These are phyloP conservation scores for Leptographium radiaticola DNA, from an alignment of 2,329 filamentous ascomycete species.

Conservation along the genomic window DNA sequence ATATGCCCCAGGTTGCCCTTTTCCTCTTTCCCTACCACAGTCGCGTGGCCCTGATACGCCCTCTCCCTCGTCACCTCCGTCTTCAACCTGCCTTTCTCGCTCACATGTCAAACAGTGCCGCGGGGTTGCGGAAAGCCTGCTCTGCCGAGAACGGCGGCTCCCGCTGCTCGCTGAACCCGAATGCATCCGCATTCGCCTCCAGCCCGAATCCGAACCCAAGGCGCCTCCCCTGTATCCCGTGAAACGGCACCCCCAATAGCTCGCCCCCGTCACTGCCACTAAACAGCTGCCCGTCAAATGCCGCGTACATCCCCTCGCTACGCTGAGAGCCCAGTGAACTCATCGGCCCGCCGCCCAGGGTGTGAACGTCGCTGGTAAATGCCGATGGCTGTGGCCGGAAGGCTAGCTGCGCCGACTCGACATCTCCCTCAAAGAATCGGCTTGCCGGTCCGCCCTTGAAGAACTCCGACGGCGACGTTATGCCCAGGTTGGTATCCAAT, in stretches of 20 bases:
- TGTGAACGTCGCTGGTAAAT: slow-evolving; percentile 2
- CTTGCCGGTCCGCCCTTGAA: slow-evolving; percentile 3
- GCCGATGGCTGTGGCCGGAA: slow-evolving; percentile 3
- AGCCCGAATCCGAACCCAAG: slow-evolving; percentile 12
- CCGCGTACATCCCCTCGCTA: slow-evolving; percentile 12
- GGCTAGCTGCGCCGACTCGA: slow-evolving; percentile 3
- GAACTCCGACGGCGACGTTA: slow-evolving; percentile 1
- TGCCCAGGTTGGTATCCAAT: slow-evolving; percentile 9
- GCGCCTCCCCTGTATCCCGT: slow-evolving; percentile 14
- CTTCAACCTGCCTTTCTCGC: neutral
- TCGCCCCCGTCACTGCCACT: slow-evolving; percentile 11
- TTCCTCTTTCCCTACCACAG: neutral
- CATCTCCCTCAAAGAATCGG: slow-evolving; percentile 5
- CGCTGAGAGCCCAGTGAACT: slow-evolving; percentile 6
- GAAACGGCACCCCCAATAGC: slow-evolving; percentile 13
- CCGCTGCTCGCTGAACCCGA: slow-evolving; percentile 7
- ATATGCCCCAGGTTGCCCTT: neutral
- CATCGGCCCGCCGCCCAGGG: slow-evolving; percentile 2
- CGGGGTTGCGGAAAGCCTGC: neutral
- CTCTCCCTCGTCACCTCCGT: neutral
- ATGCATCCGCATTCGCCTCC: slow-evolving; percentile 6
- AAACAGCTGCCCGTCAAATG: slow-evolving; percentile 14
- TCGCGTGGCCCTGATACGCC: too few species aligned
- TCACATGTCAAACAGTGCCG: slow-evolving; percentile 9
- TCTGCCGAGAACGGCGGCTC: slow-evolving; percentile 4